phyloP scores from a whole-genome alignment of 2,329 filamentous ascomycete species.

The Ploettnerulaceae sp. region DNA sequence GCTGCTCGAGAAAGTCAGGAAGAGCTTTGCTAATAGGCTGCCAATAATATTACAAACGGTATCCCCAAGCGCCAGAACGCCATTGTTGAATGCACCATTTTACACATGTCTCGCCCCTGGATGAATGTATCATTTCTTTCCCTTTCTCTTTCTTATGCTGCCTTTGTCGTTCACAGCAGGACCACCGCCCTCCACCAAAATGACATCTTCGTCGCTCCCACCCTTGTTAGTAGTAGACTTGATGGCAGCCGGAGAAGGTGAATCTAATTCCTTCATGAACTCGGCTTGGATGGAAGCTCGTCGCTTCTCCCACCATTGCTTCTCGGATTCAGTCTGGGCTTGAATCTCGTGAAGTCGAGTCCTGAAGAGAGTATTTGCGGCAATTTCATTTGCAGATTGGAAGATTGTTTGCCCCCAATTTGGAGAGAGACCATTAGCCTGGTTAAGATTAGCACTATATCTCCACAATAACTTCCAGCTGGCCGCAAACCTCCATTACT shows the following conservation, averaged over 20 bases:
- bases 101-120: background rate
- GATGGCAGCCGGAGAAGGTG: constrained; percentile 44
- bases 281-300: constrained; percentile 66
- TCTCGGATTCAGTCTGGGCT: constrained; percentile 65
- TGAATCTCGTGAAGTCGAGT: constrained; percentile 72
- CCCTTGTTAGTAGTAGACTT: constrained; percentile 36
- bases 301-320: constrained; percentile 89
- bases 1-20: too few species aligned
- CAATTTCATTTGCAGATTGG: constrained; percentile 95
- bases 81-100: constrained; percentile 11
- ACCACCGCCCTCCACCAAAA: constrained; percentile 60
- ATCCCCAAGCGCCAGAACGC: constrained; percentile 11
- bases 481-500: constrained; percentile 73
- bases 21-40: background rate
- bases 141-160: constrained; percentile 57
- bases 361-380: constrained; percentile 74
- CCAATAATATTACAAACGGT: constrained; percentile 8
- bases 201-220: constrained; percentile 65
- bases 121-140: constrained; percentile 48
- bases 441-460: constrained; percentile 21
- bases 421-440: constrained; percentile 87
- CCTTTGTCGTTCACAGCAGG: constrained; percentile 27
- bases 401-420: constrained; percentile 95
- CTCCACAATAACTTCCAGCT: background rate
- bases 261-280: constrained; percentile 81